Conservation (phyloP, 2,329 filamentous ascomycete genomes). For the Colletotrichum shisoi region DNA sequence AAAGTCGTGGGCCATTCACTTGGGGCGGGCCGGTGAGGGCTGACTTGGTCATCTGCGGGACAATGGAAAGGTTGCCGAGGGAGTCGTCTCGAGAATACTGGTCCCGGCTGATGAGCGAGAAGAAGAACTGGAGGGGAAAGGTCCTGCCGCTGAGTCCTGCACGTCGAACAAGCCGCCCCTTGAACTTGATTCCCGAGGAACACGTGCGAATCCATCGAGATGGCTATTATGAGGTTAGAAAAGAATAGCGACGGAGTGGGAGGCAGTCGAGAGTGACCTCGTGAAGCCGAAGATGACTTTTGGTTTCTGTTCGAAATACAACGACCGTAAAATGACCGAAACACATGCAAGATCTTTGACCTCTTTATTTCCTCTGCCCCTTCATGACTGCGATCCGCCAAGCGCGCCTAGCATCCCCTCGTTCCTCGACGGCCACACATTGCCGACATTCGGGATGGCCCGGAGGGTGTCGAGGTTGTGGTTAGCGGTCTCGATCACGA, state of each 20-base stretch:
- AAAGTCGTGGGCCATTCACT: rapidly evolving
- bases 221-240: not conserved
- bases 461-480: constrained; percentile 49
- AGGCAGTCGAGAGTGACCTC: not conserved
- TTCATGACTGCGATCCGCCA: not conserved
- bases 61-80: not conserved
- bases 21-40: not conserved
- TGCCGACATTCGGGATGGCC: constrained; percentile 48
- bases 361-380: not conserved
- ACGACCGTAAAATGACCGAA: not conserved
- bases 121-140: not conserved
- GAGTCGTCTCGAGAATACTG: not conserved
- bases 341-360: too few species aligned
- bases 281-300: too few species aligned
- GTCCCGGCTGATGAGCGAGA: not conserved
- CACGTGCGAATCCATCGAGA: not conserved
- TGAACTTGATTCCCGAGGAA: not conserved
- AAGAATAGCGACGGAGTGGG: not conserved
- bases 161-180: not conserved
- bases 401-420: constrained; percentile 29
- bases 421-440: constrained; percentile 47
- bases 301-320: not conserved
- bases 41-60: not conserved
- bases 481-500: constrained; percentile 47
- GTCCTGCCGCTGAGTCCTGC: not conserved